phyloP scores from a whole-genome alignment of 208 protist species.

The Acanthamoeba lugdunensis region DNA sequence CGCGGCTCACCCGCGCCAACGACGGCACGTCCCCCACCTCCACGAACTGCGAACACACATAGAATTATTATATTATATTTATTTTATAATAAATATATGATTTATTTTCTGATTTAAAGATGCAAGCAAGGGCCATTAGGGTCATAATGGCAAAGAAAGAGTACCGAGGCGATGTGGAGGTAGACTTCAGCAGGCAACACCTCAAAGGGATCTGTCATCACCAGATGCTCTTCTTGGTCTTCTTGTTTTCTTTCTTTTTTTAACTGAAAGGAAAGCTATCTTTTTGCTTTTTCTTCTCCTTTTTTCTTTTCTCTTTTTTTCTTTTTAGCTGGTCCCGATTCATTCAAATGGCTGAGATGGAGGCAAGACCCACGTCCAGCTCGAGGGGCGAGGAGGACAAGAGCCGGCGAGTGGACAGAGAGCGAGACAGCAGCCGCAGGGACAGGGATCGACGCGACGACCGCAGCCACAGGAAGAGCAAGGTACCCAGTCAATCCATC shows the following conservation, averaged over 20 bases:
- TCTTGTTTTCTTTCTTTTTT: too few relatives aligned
- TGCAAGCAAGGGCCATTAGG: too few relatives aligned
- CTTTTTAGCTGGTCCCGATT: neutral
- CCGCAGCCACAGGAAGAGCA: neutral
- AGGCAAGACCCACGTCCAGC: too few relatives aligned
- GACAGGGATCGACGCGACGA: neutral
- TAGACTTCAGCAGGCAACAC: neutral
- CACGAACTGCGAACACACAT: neutral
- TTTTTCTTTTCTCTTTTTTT: neutral
- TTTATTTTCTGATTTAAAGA: too few relatives aligned
- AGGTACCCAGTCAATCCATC: neutral
- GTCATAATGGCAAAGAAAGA: too few relatives aligned
- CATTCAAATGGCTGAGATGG: neutral
- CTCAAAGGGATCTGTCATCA: neutral
- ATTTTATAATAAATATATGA: too few relatives aligned
- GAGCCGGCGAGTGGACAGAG: neutral
- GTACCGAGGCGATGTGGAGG: slow-evolving; percentile 42
- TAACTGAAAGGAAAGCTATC: too few relatives aligned
- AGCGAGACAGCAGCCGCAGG: neutral
- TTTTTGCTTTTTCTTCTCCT: too few relatives aligned
- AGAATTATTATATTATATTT: too few relatives aligned
- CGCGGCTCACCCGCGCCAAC: neutral
- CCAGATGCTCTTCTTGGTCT: neutral
- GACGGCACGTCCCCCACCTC: neutral
- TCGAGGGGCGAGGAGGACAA: neutral